A percentile compares a stretch with the other conserved stretches of the same genome.
Evolutionary conservation across 2,329 filamentous ascomycete species (phyloP).

Genomic region (Aspergillus ochraceus): DNA sequence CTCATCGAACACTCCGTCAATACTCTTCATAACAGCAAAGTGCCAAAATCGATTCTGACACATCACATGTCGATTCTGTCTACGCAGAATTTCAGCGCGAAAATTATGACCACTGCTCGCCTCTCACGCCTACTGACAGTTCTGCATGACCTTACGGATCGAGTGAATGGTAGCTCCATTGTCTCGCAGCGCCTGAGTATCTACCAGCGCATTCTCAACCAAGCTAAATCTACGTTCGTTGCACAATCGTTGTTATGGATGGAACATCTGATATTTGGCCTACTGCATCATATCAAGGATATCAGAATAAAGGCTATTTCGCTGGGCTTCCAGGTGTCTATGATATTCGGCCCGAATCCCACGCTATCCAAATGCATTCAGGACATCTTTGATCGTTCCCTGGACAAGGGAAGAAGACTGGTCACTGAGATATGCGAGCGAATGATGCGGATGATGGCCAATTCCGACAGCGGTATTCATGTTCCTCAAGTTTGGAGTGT

Average conservation of each 20-base stretch:
- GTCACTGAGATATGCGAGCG: constrained; percentile 68
- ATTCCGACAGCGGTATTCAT: constrained; percentile 59
- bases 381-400: constrained; percentile 51
- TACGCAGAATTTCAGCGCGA: constrained; percentile 73
- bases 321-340: constrained; percentile 70
- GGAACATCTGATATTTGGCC: constrained; percentile 74
- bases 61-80: constrained; percentile 79
- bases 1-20: constrained; percentile 78
- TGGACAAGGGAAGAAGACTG: constrained; percentile 60
- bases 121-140: constrained; percentile 69
- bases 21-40: constrained; percentile 65
- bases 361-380: constrained; percentile 65
- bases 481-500: constrained; percentile 91
- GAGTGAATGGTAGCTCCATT: constrained; percentile 77
- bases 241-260: constrained; percentile 73
- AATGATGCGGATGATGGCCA: constrained; percentile 65
- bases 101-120: constrained; percentile 71
- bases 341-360: constrained; percentile 67
- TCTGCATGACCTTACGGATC: constrained; percentile 70
- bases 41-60: constrained; percentile 75
- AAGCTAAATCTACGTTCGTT: constrained; percentile 70
- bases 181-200: constrained; percentile 73
- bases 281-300: constrained; percentile 77
- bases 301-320: constrained; percentile 73
- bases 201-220: constrained; percentile 74